Percentiles rank a stretch among this genome's conserved stretches.
These are phyloP conservation scores for Postia placenta DNA, from an alignment of 768 basidiomycete species.

Conservation along the genomic window DNA sequence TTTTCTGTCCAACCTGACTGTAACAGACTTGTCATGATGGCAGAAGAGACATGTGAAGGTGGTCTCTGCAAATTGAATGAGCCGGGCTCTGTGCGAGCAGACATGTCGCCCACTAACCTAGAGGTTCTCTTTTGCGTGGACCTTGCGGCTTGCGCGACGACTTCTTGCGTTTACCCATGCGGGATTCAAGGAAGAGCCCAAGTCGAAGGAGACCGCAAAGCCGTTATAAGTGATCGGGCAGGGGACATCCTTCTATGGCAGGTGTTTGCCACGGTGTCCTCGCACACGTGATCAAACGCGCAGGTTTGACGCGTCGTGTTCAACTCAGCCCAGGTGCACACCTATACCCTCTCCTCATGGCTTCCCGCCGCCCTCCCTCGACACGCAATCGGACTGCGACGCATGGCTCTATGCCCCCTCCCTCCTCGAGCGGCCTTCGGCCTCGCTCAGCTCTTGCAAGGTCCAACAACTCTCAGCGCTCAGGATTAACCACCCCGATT, in stretches of 20 bases:
- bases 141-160: conserved; percentile 76
- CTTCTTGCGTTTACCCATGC: conserved; percentile 90
- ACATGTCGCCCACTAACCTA: conserved; percentile 50
- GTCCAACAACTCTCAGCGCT: conserved; percentile 31
- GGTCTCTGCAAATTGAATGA: conserved; percentile 45
- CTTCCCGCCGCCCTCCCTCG: conserved; percentile 52
- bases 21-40: conserved; percentile 86
- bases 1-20: conserved; percentile 79
- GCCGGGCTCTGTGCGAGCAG: conserved; percentile 1
- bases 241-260: no score
- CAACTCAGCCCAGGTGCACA: no score
- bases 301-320: conserved; percentile 12
- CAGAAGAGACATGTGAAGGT: conserved; percentile 86
- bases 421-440: conserved; percentile 24
- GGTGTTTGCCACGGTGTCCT: conserved; percentile 9
- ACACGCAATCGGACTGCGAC: conserved; percentile 26
- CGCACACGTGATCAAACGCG: conserved; percentile 15
- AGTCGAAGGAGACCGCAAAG: not conserved
- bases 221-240: no score
- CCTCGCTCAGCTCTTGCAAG: conserved; percentile 46
- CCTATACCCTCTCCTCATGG: conserved; percentile 37
- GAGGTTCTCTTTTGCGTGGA: conserved; percentile 59
- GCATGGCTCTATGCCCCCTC: conserved; percentile 30
- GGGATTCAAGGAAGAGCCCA: not conserved
- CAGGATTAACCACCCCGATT: conserved; percentile 3